Base-by-base conservation (phyloP, 2,329 filamentous ascomycete genomes). In the Colletotrichum nymphaeae region DNA sequence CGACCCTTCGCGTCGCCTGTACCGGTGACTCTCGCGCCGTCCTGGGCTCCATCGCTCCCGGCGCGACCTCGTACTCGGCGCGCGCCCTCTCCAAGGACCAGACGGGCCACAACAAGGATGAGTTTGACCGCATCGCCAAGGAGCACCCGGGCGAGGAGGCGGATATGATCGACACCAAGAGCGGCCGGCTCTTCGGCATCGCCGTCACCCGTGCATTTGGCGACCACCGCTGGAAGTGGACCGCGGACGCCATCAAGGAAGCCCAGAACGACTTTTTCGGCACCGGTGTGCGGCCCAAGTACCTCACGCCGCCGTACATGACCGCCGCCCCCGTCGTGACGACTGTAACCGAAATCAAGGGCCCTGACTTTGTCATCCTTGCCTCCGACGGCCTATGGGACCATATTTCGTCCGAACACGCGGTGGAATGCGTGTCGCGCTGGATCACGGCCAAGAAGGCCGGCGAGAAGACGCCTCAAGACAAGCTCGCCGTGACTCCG, bases 311-410 rank as follows among this genome's bases (percentile, higher is more conserved):
- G 3, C 92, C 93, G 0, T 94, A 94, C 80, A 81, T 94, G 76
- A 93, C 90, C 0, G 92, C 92, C 0, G 87, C 91, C 77, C 92
- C 92, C 0, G 90, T 91, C 37, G 84, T 94, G 30, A 91, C 87
- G 2, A 90, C 88, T 7, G 42, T 49, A 4, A 89, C 86, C 0
- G 81, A 83, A 37, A 82, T 93, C 6, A 81, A 87, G 5, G 80
- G 83, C 0, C 73, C 75, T 5, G 64, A 70, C n/a, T 94, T 94
- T 76, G 79, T 93, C 64, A 91, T 94, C 74, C 84, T 94, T 75
- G 92, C 91, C 0, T 89, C 87, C 0, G 92, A 94, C 76, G 92
- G 92, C 0, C 78, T 94, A 1, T 94, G 92, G 88, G 90, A 93
- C 74, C 84, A 84, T 62, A 85, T 93, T 26, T 86, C 85, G 12